Evolutionary conservation across 140 eudicot genomes (phyloP).

Genomic region (Bidens hawaiensis): DNA sequence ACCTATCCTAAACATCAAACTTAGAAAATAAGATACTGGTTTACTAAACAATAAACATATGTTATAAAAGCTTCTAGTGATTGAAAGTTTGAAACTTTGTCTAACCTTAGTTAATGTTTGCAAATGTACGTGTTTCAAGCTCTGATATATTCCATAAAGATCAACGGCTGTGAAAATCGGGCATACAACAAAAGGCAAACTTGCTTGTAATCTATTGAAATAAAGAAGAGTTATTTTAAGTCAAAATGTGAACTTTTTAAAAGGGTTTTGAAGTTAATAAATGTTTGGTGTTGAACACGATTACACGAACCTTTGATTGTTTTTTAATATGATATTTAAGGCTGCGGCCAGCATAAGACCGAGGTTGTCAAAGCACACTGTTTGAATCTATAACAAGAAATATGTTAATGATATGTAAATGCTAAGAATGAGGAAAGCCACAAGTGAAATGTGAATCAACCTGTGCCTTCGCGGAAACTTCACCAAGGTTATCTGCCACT

Average conservation of each 20-base stretch:
- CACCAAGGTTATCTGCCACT: slow-evolving; percentile 89
- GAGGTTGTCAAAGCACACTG: slow-evolving; percentile 91
- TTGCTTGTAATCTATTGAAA: slow-evolving; percentile 72
- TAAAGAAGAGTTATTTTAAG: slow-evolving; percentile 21
- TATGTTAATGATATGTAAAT: not conserved
- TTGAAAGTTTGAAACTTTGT: slow-evolving; percentile 8
- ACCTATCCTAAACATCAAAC: slow-evolving; percentile 69
- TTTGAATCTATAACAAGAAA: slow-evolving; percentile 68
- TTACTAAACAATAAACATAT: no score
- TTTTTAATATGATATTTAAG: slow-evolving; percentile 53
- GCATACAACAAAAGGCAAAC: slow-evolving; percentile 75
- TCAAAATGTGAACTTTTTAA: slow-evolving; percentile 1
- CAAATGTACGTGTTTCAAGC: slow-evolving; percentile 87
- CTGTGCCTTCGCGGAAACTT: slow-evolving; percentile 98
- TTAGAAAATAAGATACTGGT: not conserved
- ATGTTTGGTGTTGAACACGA: not conserved
- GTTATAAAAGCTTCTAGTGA: not conserved
- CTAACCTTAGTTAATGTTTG: slow-evolving; percentile 91
- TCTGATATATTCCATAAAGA: slow-evolving; percentile 85
- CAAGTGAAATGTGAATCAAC: slow-evolving; percentile 29
- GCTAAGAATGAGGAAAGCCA: not conserved
- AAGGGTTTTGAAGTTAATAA: not conserved
- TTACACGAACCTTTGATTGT: slow-evolving; percentile 64
- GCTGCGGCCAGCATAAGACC: slow-evolving; percentile 90
- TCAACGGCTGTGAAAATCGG: slow-evolving; percentile 82